Evolutionary conservation across 768 basidiomycete species (phyloP), one percentile per base, ranked within the genome.

Genomic region (Kwoniella sp.): DNA sequence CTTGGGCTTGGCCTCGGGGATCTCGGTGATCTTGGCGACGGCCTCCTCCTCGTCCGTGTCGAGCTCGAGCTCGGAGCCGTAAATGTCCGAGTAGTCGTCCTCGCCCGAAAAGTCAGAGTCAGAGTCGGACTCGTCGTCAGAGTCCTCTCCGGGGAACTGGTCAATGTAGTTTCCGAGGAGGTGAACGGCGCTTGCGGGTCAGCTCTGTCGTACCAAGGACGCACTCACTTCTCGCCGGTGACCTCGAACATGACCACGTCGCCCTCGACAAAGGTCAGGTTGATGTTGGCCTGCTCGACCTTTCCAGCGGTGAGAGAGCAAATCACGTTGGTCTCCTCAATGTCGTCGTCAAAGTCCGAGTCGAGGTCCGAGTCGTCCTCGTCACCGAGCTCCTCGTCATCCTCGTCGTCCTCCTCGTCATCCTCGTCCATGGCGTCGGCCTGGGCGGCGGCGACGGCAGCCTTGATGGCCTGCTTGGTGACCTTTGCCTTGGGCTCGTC

Each of bases 91-190:
- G 59, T 85, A 79, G 64, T 89, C 78, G 67, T 89, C 87, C 33
- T 88, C 86, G 64, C 90, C 89, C 5, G 85, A 88, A 25, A 54
- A 54, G 31, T 61, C 59, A 22, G 55, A 57, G 67, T 89, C 87
- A 27, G 87, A 87, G 66, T 90, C 89, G 4, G 85, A 88, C 46
- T 89, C 84, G 51, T 87, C 85, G 32, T 79, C 80, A n/a, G 87
- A 79, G 46, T 83, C 81, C 34, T 76, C 75, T 32, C 77, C 80
- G 10, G 59, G 59, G 46, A 52, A 56, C 60, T 76, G 75, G 56
- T 68, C 82, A 70, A 91, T 81, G 74, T 89, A 90, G 75, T 90
- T 89, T 48, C 89, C 89, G 57, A 84, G 83, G 56, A 91, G 75
- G 75, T 88, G 83, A 42, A 90, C 79, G 42, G 84, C 76, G 72